Evolutionary conservation across 306 rosid genomes (phyloP), one percentile per base, ranked within the genome.

Genomic region (Rosa multiflora): DNA sequence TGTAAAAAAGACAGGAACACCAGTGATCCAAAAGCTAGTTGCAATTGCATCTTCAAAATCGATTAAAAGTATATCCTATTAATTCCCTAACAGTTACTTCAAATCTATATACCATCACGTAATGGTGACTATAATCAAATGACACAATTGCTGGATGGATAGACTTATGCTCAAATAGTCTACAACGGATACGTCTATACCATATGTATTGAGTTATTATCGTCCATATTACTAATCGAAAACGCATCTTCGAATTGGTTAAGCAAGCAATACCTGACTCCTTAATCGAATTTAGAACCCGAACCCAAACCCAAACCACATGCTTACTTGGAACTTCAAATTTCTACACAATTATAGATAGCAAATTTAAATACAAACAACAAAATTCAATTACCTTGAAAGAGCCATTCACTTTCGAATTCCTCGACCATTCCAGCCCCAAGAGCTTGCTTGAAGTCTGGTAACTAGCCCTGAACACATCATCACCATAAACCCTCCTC

Each of bases 371-470:
- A 21, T 20, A 48, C 56, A 55, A 62, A 32, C 51, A 67, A 59
- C 56, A 29, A 35, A 37, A 29, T 62, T 14, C 20, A 1, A 62
- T 62, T 74, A 95, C 99, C 98, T 91, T 95, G 83, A 91, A 89
- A 84, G 83, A 81, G 44, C 94, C 96, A 26, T 77, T 82, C 0
- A 79, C n/a, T 84, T 88, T 88, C 10, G 97, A 90, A 81, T 79
- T 90, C 89, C 93, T 84, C 3, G 87, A 83, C 98, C 96, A 95
- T 70, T 90, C 99, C 18, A 95, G 55, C 59, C 94, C 98, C 84
- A 91, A 78, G 5, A 85, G 32, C 85, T 85, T 85, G 83, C 85
- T 90, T 3, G 96, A 84, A 0, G 96, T 90, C 80, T 88, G 94
- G 80, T 89, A 95, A 0, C 92, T 39, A 1, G 89, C 96, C 89